Base-by-base conservation (phyloP, 2,329 filamentous ascomycete genomes). In the Dothiorella sarmentorum region DNA sequence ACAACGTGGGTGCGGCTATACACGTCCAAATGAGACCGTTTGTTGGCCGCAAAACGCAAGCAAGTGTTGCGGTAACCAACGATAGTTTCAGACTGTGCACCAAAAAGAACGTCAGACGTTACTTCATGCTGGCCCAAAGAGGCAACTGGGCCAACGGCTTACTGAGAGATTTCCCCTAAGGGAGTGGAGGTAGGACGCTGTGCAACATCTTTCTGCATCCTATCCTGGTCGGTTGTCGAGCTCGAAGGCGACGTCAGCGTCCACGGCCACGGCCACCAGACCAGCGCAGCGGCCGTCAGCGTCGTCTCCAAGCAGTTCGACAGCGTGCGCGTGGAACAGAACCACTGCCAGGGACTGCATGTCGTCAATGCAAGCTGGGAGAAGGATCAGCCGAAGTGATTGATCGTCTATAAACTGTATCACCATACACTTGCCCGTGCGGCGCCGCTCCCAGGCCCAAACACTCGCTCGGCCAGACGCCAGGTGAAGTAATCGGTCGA, bases 221-320 rank as follows among this genome's bases (percentile, higher is more conserved):
- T 40, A 53, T 22, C 29, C 38, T 18, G 52, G n/a, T 13, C 15
- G 35, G 51, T 20, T 13, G 29, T 33, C 38, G 29, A 27, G 42
- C 44, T 51, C 22, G 35, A 52, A 35, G 59, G 10, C 7, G 45
- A 51, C 31, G 27, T 51, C 45, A 49, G 29, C 22, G 33, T n/a
- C 73, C 90, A 81, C 59, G 84, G 78, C 92, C 94, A 97, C 11
- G 94, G 93, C 89, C 91, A 97, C 66, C 86, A 84, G 69, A 85
- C 85, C 44, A 97, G 78, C 1, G 91, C 93, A 66, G 85, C 80
- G 60, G 89, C 80, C 4, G 93, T 97, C 65, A 99, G 76, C 0
- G 89, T 89, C n/a, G 88, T 91, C 78, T 99, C 94, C 4, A 97
- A 78, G 55, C 87, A 94, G 75, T 99, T 99, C 57, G 93, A 97